phyloP scores from a whole-genome alignment of 129 eudicot genomes.

The Pittosporum tobira region DNA sequence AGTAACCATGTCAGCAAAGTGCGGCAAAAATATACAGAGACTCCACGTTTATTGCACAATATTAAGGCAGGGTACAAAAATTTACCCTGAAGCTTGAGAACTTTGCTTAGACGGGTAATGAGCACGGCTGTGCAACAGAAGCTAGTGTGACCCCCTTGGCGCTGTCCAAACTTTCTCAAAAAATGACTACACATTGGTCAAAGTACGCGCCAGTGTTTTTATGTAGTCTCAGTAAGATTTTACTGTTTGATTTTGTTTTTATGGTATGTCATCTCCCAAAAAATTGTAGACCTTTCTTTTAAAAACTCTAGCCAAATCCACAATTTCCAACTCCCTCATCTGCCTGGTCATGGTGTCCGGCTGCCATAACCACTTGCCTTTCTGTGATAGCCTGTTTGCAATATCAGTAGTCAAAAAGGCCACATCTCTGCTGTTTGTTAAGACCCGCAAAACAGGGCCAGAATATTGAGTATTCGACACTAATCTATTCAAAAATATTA shows the following conservation, averaged over 20 bases:
- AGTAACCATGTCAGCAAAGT: no score
- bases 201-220: neutral
- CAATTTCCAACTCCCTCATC: constrained; percentile 55
- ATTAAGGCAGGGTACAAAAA: no score
- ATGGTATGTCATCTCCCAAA: constrained; percentile 40
- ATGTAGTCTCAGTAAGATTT: neutral
- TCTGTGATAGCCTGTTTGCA: constrained; percentile 52
- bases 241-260: neutral
- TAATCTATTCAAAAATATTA: constrained; percentile 63
- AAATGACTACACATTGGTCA: no score
- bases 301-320: constrained; percentile 53
- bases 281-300: constrained; percentile 51
- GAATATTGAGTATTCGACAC: constrained; percentile 65
- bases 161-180: no score
- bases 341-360: constrained; percentile 35
- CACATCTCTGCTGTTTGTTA: constrained; percentile 57
- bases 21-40: no score
- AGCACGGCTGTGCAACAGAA: no score
- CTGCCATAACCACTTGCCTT: constrained; percentile 31
- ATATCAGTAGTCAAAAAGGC: constrained; percentile 48
- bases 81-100: no score
- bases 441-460: constrained; percentile 38
- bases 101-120: no score
- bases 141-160: no score
- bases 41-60: no score